Conservation (phyloP, 129 eudicot species). For the Rutidosis leptorrhynchoides region DNA sequence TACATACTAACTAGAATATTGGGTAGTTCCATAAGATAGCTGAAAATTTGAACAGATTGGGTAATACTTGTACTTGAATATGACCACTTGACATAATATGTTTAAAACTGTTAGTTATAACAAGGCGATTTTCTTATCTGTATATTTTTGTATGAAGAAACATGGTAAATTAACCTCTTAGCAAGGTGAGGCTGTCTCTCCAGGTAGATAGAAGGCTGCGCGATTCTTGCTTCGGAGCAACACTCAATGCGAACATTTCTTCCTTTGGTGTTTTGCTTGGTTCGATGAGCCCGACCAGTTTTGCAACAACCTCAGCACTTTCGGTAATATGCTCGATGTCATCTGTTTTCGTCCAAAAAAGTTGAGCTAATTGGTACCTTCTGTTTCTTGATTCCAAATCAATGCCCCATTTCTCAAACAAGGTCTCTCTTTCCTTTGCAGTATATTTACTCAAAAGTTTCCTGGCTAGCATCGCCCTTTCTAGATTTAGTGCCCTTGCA, state of each 20-base stretch:
- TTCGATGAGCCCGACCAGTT: constrained; percentile 55
- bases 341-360: constrained; percentile 57
- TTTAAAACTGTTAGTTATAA: neutral
- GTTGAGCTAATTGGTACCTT: constrained; percentile 52
- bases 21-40: neutral
- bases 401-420: constrained; percentile 70
- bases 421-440: constrained; percentile 46
- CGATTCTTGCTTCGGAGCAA: constrained; percentile 37
- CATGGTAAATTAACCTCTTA: constrained; percentile 15
- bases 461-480: constrained; percentile 59
- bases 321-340: constrained; percentile 58
- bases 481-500: constrained; percentile 52
- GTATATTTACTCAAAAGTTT: constrained; percentile 53
- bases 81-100: neutral
- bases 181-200: constrained; percentile 47
- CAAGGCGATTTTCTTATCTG: neutral
- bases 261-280: constrained; percentile 50
- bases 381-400: constrained; percentile 55
- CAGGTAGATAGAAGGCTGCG: constrained; percentile 40
- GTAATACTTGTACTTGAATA: neutral
- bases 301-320: constrained; percentile 75
- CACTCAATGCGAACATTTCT: constrained; percentile 64
- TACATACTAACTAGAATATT: no score
- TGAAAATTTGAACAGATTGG: neutral
- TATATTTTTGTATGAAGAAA: no score